These are phyloP conservation scores for Russula brevipes DNA, from an alignment of 768 basidiomycete genomes.

Conservation along the genomic window DNA sequence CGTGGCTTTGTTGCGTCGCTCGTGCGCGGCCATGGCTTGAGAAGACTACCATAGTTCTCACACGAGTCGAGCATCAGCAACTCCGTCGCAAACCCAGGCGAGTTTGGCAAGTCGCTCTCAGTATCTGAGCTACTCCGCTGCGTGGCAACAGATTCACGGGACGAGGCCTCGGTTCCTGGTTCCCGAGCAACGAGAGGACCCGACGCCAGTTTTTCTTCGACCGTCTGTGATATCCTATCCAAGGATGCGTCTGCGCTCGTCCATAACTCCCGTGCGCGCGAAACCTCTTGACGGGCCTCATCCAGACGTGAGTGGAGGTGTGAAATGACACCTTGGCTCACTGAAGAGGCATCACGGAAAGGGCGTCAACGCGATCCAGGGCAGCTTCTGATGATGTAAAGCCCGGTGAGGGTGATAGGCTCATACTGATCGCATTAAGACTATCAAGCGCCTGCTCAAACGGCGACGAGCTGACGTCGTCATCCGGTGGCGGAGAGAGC, in stretches of 20 bases:
- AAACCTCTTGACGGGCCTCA: constrained; percentile 47
- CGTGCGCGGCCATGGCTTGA: constrained; percentile 10
- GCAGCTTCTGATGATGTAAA: constrained; percentile 37
- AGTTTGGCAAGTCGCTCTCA: not conserved
- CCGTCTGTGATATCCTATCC: constrained; percentile 40
- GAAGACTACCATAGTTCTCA: not conserved
- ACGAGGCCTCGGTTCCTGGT: not conserved
- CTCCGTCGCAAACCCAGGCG: constrained; percentile 3
- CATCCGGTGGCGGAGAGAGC: constrained; percentile 32
- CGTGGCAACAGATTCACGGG: constrained; percentile 6
- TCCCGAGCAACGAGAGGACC: not conserved
- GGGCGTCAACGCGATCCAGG: constrained; percentile 40
- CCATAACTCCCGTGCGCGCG: constrained; percentile 42
- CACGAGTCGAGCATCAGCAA: constrained; percentile 3
- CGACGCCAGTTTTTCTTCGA: constrained; percentile 40
- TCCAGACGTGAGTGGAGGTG: constrained; percentile 51
- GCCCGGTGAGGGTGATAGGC: constrained; percentile 25
- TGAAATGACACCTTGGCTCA: constrained; percentile 43
- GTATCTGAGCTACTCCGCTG: constrained; percentile 14
- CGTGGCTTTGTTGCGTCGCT: not conserved
- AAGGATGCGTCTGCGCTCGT: constrained; percentile 43
- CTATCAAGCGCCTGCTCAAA: constrained; percentile 48
- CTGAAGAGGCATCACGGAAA: constrained; percentile 46
- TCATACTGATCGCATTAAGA: constrained; percentile 47
- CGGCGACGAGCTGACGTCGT: constrained; percentile 35